Evolutionary conservation across 1,284 basidiomycete species (phyloP).

Genomic region (Moniliella sp.): DNA sequence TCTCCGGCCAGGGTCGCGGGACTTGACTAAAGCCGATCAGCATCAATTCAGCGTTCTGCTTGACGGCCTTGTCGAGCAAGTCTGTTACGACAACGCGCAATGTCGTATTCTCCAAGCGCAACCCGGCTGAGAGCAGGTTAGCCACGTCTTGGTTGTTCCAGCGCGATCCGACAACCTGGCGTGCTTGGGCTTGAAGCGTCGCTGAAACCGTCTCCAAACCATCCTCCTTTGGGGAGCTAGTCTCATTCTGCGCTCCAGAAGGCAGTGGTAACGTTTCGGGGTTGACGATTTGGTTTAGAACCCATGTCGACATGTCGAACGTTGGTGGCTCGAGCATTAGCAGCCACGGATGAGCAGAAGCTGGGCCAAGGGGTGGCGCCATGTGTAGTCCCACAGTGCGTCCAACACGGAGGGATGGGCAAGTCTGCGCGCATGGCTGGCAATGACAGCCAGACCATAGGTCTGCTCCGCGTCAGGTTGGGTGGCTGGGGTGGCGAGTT

Average conservation of each 20-base stretch:
- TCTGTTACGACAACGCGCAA: conserved; percentile 20
- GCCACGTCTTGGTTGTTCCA: conserved; percentile 85
- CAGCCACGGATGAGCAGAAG: conserved; percentile 65
- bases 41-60: conserved; percentile 72
- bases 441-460: too few species aligned
- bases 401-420: too few species aligned
- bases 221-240: conserved; percentile 9
- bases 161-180: conserved; percentile 56
- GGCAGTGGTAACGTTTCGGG: too few species aligned
- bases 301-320: too few species aligned
- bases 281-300: too few species aligned
- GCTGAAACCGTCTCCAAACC: conserved; percentile 35
- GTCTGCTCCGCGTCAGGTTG: too few species aligned
- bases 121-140: conserved; percentile 62
- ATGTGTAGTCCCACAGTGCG: too few species aligned
- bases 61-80: conserved; percentile 29
- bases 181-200: conserved; percentile 61
- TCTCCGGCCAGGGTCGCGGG: conserved; percentile 71
- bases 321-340: conserved; percentile 59
- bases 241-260: conserved; percentile 17
- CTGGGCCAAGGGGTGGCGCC: conserved; percentile 67
- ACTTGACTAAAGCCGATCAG: conserved; percentile 80
- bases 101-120: conserved; percentile 55
- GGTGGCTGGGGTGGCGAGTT: too few species aligned
- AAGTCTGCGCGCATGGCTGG: too few species aligned